Evolutionary conservation across 139 green algal genomes (phyloP), one percentile per base, ranked within the genome.

Genomic region (Haematococcus lacustris): DNA sequence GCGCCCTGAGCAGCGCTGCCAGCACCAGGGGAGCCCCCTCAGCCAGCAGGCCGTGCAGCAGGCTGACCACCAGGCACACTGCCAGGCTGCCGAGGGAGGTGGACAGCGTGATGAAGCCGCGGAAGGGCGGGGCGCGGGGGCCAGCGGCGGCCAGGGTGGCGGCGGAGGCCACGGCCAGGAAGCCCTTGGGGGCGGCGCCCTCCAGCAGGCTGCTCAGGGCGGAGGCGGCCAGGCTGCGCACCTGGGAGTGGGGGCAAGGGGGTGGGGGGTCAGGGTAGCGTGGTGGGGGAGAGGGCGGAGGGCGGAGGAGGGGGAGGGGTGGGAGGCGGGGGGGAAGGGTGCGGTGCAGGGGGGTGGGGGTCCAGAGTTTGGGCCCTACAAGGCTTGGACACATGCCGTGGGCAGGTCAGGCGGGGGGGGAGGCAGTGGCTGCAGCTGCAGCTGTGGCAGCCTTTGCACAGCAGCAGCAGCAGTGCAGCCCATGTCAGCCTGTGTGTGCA

Each of bases 31-130:
- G 4, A 28, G 80, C 71, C 5, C 21, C 32, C 68, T 88, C 82
- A 0, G 0, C 25, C 13, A 51, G 23, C 37, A 86, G 40, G 0
- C 63, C 72, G 26, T 73, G 74, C 51, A 88, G 70, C 60, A 91
- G 75, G 13, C 77, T 74, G 13, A 64, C 60, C 69, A 88, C 82
- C 57, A 83, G 73, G 59, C 69, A 47, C 68, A 85, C 65, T 21
- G 86, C 59, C 59, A 76, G 66, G 1, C 80, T 74, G 3, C 85
- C 88, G 26, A 93, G 71, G 3, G 77, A 81, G 6, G 74, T 64
- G 3, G 88, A 93, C 40, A 93, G 72, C 1, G 87, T 85, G 26
- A 79, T 84, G 78, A 92, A 93, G 38, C 85, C 82, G 66, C 87
- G 79, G 59, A 74, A 61, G 0, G 76, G 70, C 1, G 53, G 41